Evolutionary conservation across 352 stramenopile genomes (phyloP), one percentile per base, ranked within the genome.

Genomic region (Phytopythium montanum): DNA sequence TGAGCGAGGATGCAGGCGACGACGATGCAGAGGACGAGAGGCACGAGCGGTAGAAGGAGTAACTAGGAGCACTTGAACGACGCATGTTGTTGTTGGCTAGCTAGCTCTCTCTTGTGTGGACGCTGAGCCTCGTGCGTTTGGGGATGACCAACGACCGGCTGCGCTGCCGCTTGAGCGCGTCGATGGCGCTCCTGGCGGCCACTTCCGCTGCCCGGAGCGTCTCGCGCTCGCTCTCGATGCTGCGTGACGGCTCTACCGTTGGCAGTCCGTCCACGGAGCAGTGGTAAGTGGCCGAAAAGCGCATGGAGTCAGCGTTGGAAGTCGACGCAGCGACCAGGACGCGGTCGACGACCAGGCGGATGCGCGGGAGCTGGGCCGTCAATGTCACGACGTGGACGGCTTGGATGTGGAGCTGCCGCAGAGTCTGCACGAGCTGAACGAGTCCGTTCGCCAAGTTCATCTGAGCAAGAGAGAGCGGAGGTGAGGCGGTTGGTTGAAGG

Each of bases 301-400:
- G 57, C 61, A 68, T 45, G 39, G 14, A 0, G 39, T 25, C 39
- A 19, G n/a, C 42, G 53, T 66, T 59, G 31, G 13, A 6, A 36
- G 31, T 10, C 10, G 63, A 34, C 7, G 60, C 62, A 3, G 45
- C 62, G 25, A 34, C 55, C 21, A 71, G 33, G 45, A 71, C 44
- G 55, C 64, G 62, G 55, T 65, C 60, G 26, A 71, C 42, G 31
- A 71, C 52, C 38, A 64, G 55, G 36, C 60, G 62, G 10, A 48
- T 60, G 14, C 64, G 60, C 45, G 64, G 60, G 14, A 67, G 57
- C 21, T 71, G 64, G 44, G 68, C 61, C 19, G 33, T 60, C 34
- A 55, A 65, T 18, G 60, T 59, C 14, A 51, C 45, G 29, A 65
- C 60, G 2, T 68, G 60, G 46, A 71, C 55, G 16, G 51, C 31